phyloP scores from a whole-genome alignment of 768 basidiomycete genomes.

The Sistotremastrum suecicum region DNA sequence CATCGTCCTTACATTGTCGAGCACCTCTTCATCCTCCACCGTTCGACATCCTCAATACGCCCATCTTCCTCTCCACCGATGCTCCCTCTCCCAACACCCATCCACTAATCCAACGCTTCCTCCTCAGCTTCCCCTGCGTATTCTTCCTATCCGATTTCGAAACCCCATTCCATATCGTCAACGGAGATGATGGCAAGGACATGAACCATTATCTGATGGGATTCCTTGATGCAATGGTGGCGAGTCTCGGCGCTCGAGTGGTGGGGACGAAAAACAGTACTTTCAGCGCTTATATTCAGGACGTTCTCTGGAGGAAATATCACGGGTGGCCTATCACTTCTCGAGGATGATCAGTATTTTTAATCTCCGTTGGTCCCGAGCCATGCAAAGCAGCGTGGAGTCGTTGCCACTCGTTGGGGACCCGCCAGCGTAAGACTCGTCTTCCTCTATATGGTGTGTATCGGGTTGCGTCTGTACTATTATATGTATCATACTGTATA shows the following conservation, averaged over 20 bases:
- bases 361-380: not conserved
- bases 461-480: no score
- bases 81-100: conserved; percentile 24
- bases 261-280: conserved; percentile 66
- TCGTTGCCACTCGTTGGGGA: no score
- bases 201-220: conserved; percentile 39
- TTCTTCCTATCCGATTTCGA: conserved; percentile 43
- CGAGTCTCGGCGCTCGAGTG: conserved; percentile 38
- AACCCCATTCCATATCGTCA: not conserved
- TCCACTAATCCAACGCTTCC: conserved; percentile 30
- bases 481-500: no score
- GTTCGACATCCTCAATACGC: conserved; percentile 34
- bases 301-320: conserved; percentile 51
- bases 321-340: conserved; percentile 37
- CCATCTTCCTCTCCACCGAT: conserved; percentile 58
- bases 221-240: conserved; percentile 59
- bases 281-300: conserved; percentile 54
- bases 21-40: conserved; percentile 20
- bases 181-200: conserved; percentile 30
- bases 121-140: conserved; percentile 46
- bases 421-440: no score
- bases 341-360: conserved; percentile 19
- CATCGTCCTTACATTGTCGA: conserved; percentile 21
- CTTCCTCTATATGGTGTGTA: no score
- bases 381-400: not conserved